Conservation (phyloP, 495 filamentous ascomycete species). For the Parathielavia appendiculata region DNA sequence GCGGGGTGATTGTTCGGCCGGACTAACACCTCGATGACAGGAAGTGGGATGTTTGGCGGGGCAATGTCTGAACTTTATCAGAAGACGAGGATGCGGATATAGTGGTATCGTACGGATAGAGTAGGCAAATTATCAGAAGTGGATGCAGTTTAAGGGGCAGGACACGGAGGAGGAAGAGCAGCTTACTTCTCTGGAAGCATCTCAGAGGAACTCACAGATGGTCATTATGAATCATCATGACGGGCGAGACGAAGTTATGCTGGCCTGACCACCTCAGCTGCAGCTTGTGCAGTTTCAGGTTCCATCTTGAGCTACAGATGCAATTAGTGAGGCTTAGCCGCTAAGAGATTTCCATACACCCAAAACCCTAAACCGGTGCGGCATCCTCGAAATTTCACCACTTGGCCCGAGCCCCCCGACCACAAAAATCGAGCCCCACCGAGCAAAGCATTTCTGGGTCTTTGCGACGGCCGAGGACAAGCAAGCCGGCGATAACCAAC, state of each 20-base stretch:
- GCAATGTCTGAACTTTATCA: neutral
- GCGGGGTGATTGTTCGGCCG: constrained; percentile 9
- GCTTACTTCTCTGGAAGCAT: too few species aligned
- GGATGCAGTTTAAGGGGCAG: too few species aligned
- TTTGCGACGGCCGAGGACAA: constrained; percentile 26
- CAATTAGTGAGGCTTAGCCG: too few species aligned
- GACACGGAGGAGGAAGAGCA: too few species aligned
- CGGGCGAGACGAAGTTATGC: too few species aligned
- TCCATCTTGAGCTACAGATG: too few species aligned
- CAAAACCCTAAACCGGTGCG: constrained; percentile 30
- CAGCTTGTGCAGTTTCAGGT: too few species aligned
- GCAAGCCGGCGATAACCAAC: constrained; percentile 18
- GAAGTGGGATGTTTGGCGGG: constrained; percentile 23
- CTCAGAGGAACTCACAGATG: too few species aligned
- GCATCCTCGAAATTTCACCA: constrained; percentile 19
- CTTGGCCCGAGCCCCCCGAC: constrained; percentile 22
- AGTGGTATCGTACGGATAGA: neutral
- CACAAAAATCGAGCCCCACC: constrained; percentile 36
- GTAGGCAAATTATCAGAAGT: too few species aligned
- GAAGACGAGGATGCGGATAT: constrained; percentile 1
- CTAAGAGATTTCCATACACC: neutral
- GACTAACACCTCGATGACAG: constrained; percentile 22
- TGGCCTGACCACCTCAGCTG: neutral
- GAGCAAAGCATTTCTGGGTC: constrained; percentile 29
- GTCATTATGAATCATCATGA: too few species aligned